Evolutionary conservation across 2,329 filamentous ascomycete species (phyloP).

Genomic region (Phoma herbarum): DNA sequence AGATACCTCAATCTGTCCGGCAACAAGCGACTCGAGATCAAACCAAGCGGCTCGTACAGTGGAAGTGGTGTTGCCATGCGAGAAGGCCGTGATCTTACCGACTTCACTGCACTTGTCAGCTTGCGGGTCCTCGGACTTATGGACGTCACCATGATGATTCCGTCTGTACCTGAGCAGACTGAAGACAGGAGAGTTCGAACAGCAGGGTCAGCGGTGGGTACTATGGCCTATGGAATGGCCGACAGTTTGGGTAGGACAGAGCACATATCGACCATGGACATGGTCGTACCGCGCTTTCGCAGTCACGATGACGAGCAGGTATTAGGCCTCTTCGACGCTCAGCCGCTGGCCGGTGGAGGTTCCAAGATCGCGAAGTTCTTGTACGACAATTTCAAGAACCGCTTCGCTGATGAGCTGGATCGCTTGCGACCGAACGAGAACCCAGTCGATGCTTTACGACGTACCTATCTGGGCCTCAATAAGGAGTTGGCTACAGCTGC

Average conservation of each 20-base stretch:
- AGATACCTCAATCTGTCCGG: slow-evolving; percentile 96
- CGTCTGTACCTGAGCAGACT: slow-evolving; percentile 92
- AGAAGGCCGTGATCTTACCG: slow-evolving; percentile 78
- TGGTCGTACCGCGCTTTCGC: slow-evolving; percentile 92
- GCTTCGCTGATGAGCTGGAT: slow-evolving; percentile 84
- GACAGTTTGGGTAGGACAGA: slow-evolving; percentile 93
- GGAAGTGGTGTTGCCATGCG: slow-evolving; percentile 55
- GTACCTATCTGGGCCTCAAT: slow-evolving; percentile 88
- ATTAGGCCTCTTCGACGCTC: slow-evolving; percentile 94
- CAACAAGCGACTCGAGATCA: slow-evolving; percentile 95
- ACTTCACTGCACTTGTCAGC: slow-evolving; percentile 86
- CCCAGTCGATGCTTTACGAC: slow-evolving; percentile 81
- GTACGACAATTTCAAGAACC: slow-evolving; percentile 91
- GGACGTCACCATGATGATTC: slow-evolving; percentile 95
- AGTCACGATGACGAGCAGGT: slow-evolving; percentile 89
- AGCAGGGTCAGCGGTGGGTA: slow-evolving; percentile 91
- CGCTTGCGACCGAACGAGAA: slow-evolving; percentile 75
- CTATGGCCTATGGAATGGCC: slow-evolving; percentile 95
- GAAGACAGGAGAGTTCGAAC: slow-evolving; percentile 95
- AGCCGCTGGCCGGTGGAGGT: slow-evolving; percentile 85
- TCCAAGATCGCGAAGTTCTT: slow-evolving; percentile 97
- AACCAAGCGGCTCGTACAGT: slow-evolving; percentile 67
- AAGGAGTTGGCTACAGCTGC: slow-evolving; percentile 91
- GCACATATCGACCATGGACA: slow-evolving; percentile 92
- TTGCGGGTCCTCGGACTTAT: slow-evolving; percentile 91